Base-by-base conservation (phyloP, 2,329 filamentous ascomycete species). In the Ceratocystis colombiana region DNA sequence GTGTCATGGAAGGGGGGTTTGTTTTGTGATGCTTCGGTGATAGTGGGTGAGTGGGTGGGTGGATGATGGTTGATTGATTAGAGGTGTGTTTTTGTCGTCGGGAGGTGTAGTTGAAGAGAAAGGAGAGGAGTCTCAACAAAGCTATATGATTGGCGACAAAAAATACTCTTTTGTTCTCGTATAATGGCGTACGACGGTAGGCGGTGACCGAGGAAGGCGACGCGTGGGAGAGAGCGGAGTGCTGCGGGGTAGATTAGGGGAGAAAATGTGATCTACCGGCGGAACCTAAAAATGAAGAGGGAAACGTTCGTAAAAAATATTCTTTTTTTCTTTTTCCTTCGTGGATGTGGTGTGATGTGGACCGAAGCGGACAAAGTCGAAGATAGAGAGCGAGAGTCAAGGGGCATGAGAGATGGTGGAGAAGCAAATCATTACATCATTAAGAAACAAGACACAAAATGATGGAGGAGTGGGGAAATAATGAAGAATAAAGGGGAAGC, bases 271-370 rank as follows among this genome's bases (percentile, higher is more conserved):
- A 73, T 73, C 86, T 91, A 96, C 88, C 90, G 90, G 80, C 91
- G 89, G 87, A 96, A 96, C 88, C 90, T 96, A 89, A 82, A 81
- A 80, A 79, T 79, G 80, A 82, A 80, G 79, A 79, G 80, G 82
- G 83, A 70, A 64, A 71, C 69, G 82, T 86, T 89, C 80, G 87
- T 81, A 87, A 87, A 79, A 82, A 44, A 62, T 48, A 81, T 80
- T 82, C 80, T 84, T 84, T 82, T 83, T 80, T 86, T 59, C 20
- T 53, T 25, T 53, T 53, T 53, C 48, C 25, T 53, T 53, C 48
- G 37, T 53, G 48, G 28, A 59, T 6, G n/a, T 30, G 25, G 55
- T 37, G 33, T 59, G 48, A 44, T 45, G 17, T 30, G 20, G n/a
- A 12, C 28, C 48, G 30, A 59, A 46, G 30, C 22, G 28, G 33